Evolutionary conservation across 495 filamentous ascomycete species (phyloP), one percentile per base, ranked within the genome.

Genomic region (Neurospora sp.): DNA sequence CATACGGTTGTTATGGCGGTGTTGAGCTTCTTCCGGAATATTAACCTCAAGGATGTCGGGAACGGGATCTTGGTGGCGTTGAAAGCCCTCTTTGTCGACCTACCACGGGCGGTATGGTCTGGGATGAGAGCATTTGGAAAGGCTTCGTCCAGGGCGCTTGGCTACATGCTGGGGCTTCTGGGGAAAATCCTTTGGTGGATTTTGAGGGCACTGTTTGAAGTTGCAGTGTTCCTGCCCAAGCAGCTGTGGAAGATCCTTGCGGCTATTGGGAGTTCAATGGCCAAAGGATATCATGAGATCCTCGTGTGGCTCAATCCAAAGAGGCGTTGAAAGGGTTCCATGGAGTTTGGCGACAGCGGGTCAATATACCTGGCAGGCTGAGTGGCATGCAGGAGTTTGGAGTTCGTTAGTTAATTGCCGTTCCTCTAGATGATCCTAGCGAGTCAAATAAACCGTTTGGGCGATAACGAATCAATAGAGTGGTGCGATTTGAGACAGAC

Each of bases 301-400:
- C 41, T 80, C 73, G 82, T 83, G 4, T 83, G 76, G 78, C 73
- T 85, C 41, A 80, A 84, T 41, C 83, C 83, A 10, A 84, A 84
- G 77, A 61, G 53, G 22, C 22, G 22, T 2, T 61, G 53, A 61
- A 61, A 12, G 22, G 22, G 14, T 0, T 14, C 53, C 6, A 31
- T 27, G 22, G 9, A 20, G 53, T 4, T 61, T 14, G 4, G 22
- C 31, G 53, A 61, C 8, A 8, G 47, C 14, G 5, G 22, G 8
- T 14, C 10, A 61, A 31, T 5, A 61, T 31, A 61, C 22, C 22
- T 16, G 47, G 22, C 22, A 61, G 22, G 4, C 22, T 61, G 12
- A 8, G 16, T 5, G 4, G 22, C 4, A 35, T 35, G 4, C 8
- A 7, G 22, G 53, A 12, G 53, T 31, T 16, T 31, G 12, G 12